Evolutionary conservation across 108 stramenopile genomes (phyloP), one percentile per base, ranked within the genome.

Genomic region (Tribonema minus): DNA sequence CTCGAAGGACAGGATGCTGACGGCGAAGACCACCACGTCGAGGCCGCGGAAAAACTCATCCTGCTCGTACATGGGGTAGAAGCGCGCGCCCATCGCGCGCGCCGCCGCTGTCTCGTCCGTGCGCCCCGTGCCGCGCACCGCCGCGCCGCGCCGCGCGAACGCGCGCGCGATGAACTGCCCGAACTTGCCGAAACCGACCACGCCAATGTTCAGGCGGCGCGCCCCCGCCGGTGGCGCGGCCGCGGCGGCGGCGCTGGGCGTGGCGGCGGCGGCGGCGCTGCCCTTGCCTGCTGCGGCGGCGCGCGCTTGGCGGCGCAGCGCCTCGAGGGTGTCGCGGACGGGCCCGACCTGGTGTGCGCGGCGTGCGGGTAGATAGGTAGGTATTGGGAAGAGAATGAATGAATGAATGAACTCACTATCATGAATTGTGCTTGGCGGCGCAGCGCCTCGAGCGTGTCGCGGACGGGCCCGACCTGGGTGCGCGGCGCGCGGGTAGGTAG

Each of bases 141-240:
- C 76, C 61, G 74, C 72, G n/a, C n/a, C n/a, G 34, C 68, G 37
- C 61, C 15, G 26, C 12, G 69, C 65, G 36, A 96, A 89, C 76
- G 84, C 91, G 67, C 68, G 68, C 5, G 95, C 90, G 37, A 96
- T 93, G 75, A 95, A 95, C 70, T 97, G 95, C 23, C 96, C 97
- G 69, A 96, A 95, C 37, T 83, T 83, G n/a, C 82, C 96, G 78
- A 96, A 98, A 20, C 96, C 96, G 33, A 98, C 82, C 35, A 98
- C 88, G 6, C 97, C 97, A 63, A 98, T 94, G 62, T 89, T 93
- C 54, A 98, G 91, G 7, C 69, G 58, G 37, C 25, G 41, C 6
- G 39, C 28, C 31, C 28, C 46, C 20, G 25, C 28, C 2, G 28
- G 41, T 29, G 72, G 72, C 6, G 65, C 58, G 28, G 31, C 34